Evolutionary conservation across 2,329 filamentous ascomycete genomes (phyloP), one percentile per base, ranked within the genome.

Genomic region (Paraconiothyrium sp.): DNA sequence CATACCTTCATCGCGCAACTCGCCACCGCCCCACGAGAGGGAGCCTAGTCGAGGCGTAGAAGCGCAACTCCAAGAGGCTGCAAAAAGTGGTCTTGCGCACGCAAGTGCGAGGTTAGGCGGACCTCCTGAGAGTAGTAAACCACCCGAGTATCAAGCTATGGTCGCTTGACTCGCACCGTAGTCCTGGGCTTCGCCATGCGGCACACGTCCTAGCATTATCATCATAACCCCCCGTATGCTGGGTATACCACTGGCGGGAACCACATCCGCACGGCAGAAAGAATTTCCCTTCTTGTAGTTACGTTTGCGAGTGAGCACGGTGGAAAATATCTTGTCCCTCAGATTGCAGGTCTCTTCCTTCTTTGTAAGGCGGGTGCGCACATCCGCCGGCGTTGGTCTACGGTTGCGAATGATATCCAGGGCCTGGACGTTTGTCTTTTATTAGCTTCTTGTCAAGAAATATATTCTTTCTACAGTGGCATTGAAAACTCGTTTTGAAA

Each of bases 1-100:
- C 20, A 54, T 68, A 50, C 37, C 65, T 1, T 55, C 66, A 14
- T 58, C 59, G 24, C 71, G 66, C 35, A 66, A 63, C 39, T 72
- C 72, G 8, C 72, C 74, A 1, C 71, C 71, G 3, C 55, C 54
- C 24, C 47, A 46, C 11, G 58, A 64, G 7, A 46, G 57, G 27
- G 71, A 72, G 4, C 56, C 64, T 10, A 69, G 72, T 27, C 56
- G 69, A 22, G 66, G 67, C 11, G 65, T 72, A 5, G 72, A 76
- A 48, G 66, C 65, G 0, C 75, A 78, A 49, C 58, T 78, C 32
- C 74, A 77, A 43, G 75, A 78, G 62, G 75, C 75, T 3, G 73
- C 74, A 7, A 72, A 77, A 58, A 72, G 69, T 0, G 62, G 73
- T 37, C 70, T 77, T n/a, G 75, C 74, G 5, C 75, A 77, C 44